Conservation (phyloP, 352 stramenopile genomes). For the Pythium biforme region DNA sequence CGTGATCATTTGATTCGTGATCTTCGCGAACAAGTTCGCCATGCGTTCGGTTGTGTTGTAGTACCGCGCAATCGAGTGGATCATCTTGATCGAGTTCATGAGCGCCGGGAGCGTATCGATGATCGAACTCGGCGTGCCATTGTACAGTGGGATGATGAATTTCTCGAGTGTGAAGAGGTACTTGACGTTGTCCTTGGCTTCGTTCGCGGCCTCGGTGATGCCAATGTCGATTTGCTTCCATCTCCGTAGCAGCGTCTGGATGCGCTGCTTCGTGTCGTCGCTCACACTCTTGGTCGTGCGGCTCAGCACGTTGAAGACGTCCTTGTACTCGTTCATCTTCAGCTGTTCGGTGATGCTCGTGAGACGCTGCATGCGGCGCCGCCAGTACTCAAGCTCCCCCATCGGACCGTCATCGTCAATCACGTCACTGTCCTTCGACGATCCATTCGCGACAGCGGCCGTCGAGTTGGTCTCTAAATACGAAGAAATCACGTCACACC, state of each 20-base stretch:
- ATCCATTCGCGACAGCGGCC: slow-evolving; percentile 20
- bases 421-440: slow-evolving; percentile 49
- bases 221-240: slow-evolving; percentile 99
- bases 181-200: slow-evolving; percentile 99
- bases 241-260: slow-evolving; percentile 91
- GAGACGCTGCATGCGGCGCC: slow-evolving; percentile 95
- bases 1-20: slow-evolving; percentile 98
- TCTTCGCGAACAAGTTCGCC: slow-evolving; percentile 96
- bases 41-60: slow-evolving; percentile 99
- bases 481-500: slow-evolving; percentile 94
- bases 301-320: slow-evolving; percentile 92
- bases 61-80: slow-evolving; percentile 98
- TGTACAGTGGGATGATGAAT: slow-evolving; percentile 91
- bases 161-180: slow-evolving; percentile 98
- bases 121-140: slow-evolving; percentile 94
- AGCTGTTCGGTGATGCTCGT: slow-evolving; percentile 99
- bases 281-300: slow-evolving; percentile 82
- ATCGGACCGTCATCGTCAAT: slow-evolving; percentile 92
- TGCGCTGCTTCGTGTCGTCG: slow-evolving; percentile 91
- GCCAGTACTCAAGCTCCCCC: slow-evolving; percentile 97
- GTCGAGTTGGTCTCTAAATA: slow-evolving; percentile 92
- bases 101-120: slow-evolving; percentile 97
- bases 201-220: slow-evolving; percentile 97
- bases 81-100: slow-evolving; percentile 99
- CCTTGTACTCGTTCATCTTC: slow-evolving; percentile 96